Evolutionary conservation across 345 rosid genomes (phyloP), one percentile per base, ranked within the genome.

Genomic region (Firmiana major): DNA sequence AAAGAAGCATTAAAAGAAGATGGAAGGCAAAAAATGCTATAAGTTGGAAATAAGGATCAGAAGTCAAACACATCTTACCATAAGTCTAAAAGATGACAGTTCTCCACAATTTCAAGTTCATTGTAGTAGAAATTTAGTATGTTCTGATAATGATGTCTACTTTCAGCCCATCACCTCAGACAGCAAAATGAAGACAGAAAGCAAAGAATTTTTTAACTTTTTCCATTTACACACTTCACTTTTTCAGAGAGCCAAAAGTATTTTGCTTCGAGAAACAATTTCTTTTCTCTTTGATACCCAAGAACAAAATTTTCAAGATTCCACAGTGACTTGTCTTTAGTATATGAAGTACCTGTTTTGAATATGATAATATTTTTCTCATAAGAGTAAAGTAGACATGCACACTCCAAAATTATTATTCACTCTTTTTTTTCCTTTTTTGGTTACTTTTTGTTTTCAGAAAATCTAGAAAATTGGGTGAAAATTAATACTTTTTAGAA

Each of bases 21-120:
- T 71, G 9, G 55, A 68, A 68, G 0, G 53, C 51, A 31, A n/a
- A 34, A 28, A 28, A 9, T 24, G 24, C 60, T 31, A 10, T 59
- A 70, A 49, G 60, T 71, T 51, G 74, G 43, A 67, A 70, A 28
- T 28, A n/a, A 70, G 13, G 40, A 70, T 49, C 3, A 46, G 73
- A 45, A 36, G 48, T 64, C 19, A 40, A 36, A 9, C 4, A 64
- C 12, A 36, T 36, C 46, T 64, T 64, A 38, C 46, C 13, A 9
- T 36, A 36, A 36, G 46, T 34, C 45, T 34, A 3, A 34, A 16
- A 9, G 40, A 31, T 31, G 66, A 31, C 12, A 15, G 21, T 31
- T 63, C 22, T 58, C 34, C 42, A 15, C 43, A 34, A 34, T 10
- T 45, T 21, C 54, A 22, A 58, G 60, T 3, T 57, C 13, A 8